These are phyloP conservation scores for Yamadazyma jaroonii DNA, from an alignment of 1,139 yeast species.

Conservation along the genomic window DNA sequence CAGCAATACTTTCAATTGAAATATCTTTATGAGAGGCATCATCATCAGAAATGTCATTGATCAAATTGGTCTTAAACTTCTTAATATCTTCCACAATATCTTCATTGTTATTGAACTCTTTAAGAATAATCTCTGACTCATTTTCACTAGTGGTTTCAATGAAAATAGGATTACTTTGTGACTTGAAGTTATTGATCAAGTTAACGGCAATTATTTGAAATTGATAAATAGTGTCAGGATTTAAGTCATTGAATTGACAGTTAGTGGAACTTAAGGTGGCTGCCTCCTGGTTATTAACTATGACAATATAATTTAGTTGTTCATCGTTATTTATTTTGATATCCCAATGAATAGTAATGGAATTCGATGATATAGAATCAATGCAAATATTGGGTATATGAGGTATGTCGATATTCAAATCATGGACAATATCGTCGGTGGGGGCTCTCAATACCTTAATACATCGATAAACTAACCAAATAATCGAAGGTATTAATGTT, in stretches of 20 bases:
- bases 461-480: constrained; percentile 44
- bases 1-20: neutral
- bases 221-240: constrained; percentile 28
- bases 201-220: constrained; percentile 42
- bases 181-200: constrained; percentile 33
- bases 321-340: constrained; percentile 31
- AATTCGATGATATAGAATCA: constrained; percentile 29
- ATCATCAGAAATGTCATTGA: neutral
- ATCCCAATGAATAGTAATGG: constrained; percentile 46
- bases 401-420: constrained; percentile 41
- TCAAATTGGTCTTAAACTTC: neutral
- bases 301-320: constrained; percentile 31
- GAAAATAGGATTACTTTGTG: constrained; percentile 34
- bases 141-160: constrained; percentile 10
- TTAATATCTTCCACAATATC: neutral
- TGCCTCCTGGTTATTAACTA: constrained; percentile 37
- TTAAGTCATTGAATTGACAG: constrained; percentile 36
- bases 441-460: constrained; percentile 36
- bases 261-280: constrained; percentile 37
- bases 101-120: constrained; percentile 1
- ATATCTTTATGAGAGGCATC: neutral
- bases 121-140: neutral
- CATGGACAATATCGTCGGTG: constrained; percentile 31
- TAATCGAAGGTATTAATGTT: constrained; percentile 41
- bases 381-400: constrained; percentile 40